Evolutionary conservation across 495 filamentous ascomycete genomes (phyloP).

Genomic region (Bombardia bombarda): DNA sequence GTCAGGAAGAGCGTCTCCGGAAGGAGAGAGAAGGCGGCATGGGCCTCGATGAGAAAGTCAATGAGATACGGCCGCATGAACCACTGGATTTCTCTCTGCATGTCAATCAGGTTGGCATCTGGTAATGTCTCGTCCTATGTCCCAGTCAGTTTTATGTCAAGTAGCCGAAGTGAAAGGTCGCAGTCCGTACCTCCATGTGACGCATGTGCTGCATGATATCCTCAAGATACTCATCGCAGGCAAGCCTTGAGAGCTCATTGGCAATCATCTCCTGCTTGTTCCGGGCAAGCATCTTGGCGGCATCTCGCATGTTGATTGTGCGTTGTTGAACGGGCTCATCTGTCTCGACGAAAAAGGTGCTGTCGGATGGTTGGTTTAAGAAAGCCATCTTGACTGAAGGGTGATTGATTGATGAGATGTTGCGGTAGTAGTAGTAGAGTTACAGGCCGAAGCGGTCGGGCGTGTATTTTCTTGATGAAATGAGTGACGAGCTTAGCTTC

Average conservation of each 20-base stretch:
- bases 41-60: slow-evolving; percentile 97
- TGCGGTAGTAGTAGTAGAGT: no score
- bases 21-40: slow-evolving; percentile 85
- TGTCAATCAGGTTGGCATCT: slow-evolving; percentile 95
- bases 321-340: slow-evolving; percentile 43
- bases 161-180: no score
- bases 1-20: slow-evolving; percentile 93
- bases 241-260: slow-evolving; percentile 73
- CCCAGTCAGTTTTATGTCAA: slow-evolving; percentile 5
- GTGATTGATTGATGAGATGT: no score
- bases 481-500: slow-evolving; percentile 33
- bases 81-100: slow-evolving; percentile 98
- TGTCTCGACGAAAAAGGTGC: slow-evolving; percentile 80
- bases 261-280: slow-evolving; percentile 77
- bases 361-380: slow-evolving; percentile 39
- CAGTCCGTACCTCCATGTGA: slow-evolving; percentile 86
- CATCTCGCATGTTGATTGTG: slow-evolving; percentile 56
- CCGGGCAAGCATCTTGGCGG: slow-evolving; percentile 62
- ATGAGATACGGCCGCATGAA: slow-evolving; percentile 98
- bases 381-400: slow-evolving; percentile 60
- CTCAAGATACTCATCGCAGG: slow-evolving; percentile 82
- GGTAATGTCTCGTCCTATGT: slow-evolving; percentile 76
- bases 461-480: no score
- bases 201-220: slow-evolving; percentile 91
- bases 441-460: no score